Percentiles rank a stretch among this genome's conserved stretches.
phyloP scores from a whole-genome alignment of 805 yeast genomes.

The Kodamaea jinghongensis region DNA sequence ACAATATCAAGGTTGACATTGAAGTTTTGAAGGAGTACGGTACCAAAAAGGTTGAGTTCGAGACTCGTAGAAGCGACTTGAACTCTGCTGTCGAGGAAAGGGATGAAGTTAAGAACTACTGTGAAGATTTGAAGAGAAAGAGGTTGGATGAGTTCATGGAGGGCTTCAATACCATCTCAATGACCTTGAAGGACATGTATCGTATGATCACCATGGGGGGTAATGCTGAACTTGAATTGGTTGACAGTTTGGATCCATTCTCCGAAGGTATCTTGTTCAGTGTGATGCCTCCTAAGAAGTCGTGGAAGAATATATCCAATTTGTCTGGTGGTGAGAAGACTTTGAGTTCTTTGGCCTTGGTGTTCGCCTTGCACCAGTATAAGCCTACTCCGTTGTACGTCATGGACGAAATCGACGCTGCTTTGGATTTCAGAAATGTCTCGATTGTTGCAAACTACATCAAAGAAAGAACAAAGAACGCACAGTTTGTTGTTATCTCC shows the following conservation, averaged over 20 bases:
- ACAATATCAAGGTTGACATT: constrained; percentile 60
- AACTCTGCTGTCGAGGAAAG: constrained; percentile 64
- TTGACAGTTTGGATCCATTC: constrained; percentile 95
- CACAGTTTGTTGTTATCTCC: constrained; percentile 94
- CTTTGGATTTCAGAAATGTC: constrained; percentile 93
- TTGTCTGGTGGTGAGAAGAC: constrained; percentile 98
- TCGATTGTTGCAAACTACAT: constrained; percentile 97
- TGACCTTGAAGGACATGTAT: constrained; percentile 92
- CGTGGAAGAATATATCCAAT: constrained; percentile 94
- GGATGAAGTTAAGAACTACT: constrained; percentile 57
- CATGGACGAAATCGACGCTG: constrained; percentile 99
- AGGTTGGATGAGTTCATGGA: constrained; percentile 88
- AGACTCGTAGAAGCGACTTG: constrained; percentile 60
- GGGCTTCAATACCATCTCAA: constrained; percentile 84
- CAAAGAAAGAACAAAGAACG: constrained; percentile 92
- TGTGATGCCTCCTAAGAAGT: constrained; percentile 98
- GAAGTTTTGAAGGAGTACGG: constrained; percentile 79
- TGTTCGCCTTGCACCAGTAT: constrained; percentile 92
- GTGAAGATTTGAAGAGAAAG: constrained; percentile 68
- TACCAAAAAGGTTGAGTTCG: constrained; percentile 60
- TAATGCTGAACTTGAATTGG: constrained; percentile 93
- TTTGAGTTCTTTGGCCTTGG: constrained; percentile 87
- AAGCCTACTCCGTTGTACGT: constrained; percentile 97
- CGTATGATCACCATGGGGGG: constrained; percentile 99
- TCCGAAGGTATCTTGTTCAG: constrained; percentile 94